Evolutionary conservation across 257 asterid genomes (phyloP).

Genomic region (Mentha longifolia): DNA sequence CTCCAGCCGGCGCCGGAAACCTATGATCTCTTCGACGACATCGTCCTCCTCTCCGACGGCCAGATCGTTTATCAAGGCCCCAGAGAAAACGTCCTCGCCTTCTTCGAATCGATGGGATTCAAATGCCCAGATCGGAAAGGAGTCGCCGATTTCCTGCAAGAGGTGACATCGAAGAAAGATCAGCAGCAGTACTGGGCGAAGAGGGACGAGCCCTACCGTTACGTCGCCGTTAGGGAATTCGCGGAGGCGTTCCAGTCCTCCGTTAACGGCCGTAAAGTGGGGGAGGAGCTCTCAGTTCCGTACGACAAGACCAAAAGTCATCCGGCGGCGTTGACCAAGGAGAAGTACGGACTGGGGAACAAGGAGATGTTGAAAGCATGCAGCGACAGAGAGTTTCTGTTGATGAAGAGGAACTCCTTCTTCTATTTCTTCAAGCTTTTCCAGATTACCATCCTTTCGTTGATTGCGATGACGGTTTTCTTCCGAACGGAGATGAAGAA

Average conservation of each 20-base stretch:
- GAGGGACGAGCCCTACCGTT: conserved; percentile 56
- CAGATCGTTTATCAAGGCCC: conserved; percentile 68
- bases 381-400: conserved; percentile 51
- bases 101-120: conserved; percentile 68
- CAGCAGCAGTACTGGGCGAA: conserved; percentile 68
- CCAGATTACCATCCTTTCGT: conserved; percentile 48
- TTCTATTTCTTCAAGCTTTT: conserved; percentile 56
- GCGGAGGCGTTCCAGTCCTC: conserved; percentile 56
- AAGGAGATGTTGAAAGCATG: conserved; percentile 65
- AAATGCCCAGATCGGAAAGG: conserved; percentile 68
- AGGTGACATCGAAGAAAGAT: conserved; percentile 77
- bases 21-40: conserved; percentile 63
- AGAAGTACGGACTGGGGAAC: conserved; percentile 54
- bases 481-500: conserved; percentile 59
- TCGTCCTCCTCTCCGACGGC: conserved; percentile 60
- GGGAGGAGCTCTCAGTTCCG: conserved; percentile 50
- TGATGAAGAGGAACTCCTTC: conserved; percentile 71
- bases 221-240: conserved; percentile 48
- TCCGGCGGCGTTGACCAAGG: conserved; percentile 62
- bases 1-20: conserved; percentile 77
- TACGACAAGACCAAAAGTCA: conserved; percentile 66
- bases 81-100: conserved; percentile 50
- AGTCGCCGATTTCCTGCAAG: conserved; percentile 76
- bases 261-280: conserved; percentile 38
- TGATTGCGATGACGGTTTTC: conserved; percentile 54